Evolutionary conservation across 2,329 filamentous ascomycete species (phyloP), one percentile per base, ranked within the genome.

Genomic region (Cytospora leucostoma): DNA sequence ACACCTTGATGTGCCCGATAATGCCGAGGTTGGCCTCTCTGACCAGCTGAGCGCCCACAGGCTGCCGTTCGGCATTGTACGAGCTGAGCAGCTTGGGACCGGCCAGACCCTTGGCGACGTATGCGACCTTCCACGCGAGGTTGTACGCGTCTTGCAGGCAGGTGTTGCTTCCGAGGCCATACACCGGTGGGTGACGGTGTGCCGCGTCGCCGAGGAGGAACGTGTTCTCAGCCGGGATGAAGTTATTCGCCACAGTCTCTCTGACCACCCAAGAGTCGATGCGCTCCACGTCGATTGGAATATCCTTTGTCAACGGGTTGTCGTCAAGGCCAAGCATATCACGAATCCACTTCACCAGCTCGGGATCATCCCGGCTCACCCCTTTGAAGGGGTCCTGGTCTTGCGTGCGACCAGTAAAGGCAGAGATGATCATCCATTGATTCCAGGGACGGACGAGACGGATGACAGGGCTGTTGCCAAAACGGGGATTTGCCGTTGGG

Each of bases 381-480:
- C 27, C 54, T 17, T 58, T 62, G 63, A 65, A 65, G 6, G 63
- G 58, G 15, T 65, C 49, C 61, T 81, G 76, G 7, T 57, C 59
- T 57, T 80, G 74, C 3, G 59, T 60, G n/a, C 34, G 13, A 12
- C 58, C 62, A 2, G 62, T 58, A 1, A 38, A 32, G 15, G 57
- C 0, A 12, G 52, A 76, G 19, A 82, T 72, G 5, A 84, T 68
- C 61, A 82, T 75, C 82, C 83, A 87, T 71, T 86, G 78, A 66
- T 80, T 70, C 84, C 83, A 87, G 0, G 84, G 80, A 71, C 81
- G 82, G 13, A 87, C 80, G 81, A 87, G 83, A 21, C 84, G 75
- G 3, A 79, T 63, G 83, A 73, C 8, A 70, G 71, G 47, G 73
- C 73, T 76, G 77, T 80, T 1, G 71, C 80, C 71, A 77, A 84